Percentiles rank a stretch among this genome's conserved stretches.
These are phyloP conservation scores for Lachancea dasiensis DNA, from an alignment of 805 yeast species.

Conservation along the genomic window DNA sequence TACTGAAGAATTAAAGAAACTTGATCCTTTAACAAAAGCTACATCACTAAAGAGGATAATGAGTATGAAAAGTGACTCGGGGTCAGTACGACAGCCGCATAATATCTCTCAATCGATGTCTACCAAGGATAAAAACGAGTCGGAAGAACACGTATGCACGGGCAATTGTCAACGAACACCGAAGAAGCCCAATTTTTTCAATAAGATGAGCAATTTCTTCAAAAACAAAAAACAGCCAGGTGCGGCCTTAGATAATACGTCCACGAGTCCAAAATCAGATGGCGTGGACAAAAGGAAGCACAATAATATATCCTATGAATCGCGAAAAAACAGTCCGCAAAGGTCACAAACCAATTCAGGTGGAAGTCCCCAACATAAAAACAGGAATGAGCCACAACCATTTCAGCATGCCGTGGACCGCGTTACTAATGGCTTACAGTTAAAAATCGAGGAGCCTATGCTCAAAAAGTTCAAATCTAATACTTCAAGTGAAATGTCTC, in stretches of 20 bases:
- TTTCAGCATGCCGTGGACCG: neutral
- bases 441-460: conserved; percentile 11
- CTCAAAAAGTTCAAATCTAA: conserved; percentile 25
- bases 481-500: conserved; percentile 25
- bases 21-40: conserved; percentile 7
- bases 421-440: neutral
- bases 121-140: conserved; percentile 1
- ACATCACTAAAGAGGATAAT: conserved; percentile 25
- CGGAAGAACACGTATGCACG: neutral
- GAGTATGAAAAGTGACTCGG: conserved; percentile 19
- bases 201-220: conserved; percentile 11
- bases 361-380: neutral
- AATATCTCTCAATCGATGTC: conserved; percentile 3
- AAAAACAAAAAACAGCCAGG: conserved; percentile 8
- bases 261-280: neutral
- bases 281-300: conserved; percentile 10
- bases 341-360: conserved; percentile 3
- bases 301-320: conserved; percentile 10
- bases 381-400: neutral
- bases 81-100: conserved; percentile 11
- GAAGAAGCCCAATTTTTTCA: conserved; percentile 8
- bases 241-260: neutral
- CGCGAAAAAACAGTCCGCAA: conserved; percentile 7
- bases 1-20: conserved; percentile 2
- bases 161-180: neutral